A percentile compares a stretch with the other conserved stretches of the same genome.
Conservation (phyloP, 345 rosid genomes). For the Noccaea caerulescens region DNA sequence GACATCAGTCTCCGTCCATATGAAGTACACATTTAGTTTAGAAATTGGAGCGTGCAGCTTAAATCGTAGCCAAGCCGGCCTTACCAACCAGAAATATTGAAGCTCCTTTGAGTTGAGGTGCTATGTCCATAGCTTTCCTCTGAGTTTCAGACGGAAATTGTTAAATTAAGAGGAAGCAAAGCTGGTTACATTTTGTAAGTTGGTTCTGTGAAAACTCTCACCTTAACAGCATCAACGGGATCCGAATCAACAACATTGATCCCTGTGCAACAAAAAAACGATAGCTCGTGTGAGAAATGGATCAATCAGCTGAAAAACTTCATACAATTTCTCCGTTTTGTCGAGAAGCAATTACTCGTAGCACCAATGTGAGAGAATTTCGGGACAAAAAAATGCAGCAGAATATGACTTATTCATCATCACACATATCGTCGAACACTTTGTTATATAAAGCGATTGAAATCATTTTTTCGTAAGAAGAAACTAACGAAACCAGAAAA, state of each 20-base stretch:
- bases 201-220: slow-evolving; percentile 36
- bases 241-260: slow-evolving; percentile 43
- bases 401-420: background rate
- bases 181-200: background rate
- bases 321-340: background rate
- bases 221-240: slow-evolving; percentile 49
- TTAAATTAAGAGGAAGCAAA: slow-evolving; percentile 36
- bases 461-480: background rate
- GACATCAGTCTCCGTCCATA: slow-evolving; percentile 18
- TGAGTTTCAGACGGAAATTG: slow-evolving; percentile 46
- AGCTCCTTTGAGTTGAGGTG: slow-evolving; percentile 73
- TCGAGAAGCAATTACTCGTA: background rate
- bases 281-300: background rate
- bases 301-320: background rate
- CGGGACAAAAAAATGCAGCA: background rate
- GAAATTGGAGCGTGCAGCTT: background rate
- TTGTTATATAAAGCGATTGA: background rate
- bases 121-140: slow-evolving; percentile 70
- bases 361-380: background rate
- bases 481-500: background rate
- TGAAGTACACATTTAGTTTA: background rate
- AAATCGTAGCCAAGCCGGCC: slow-evolving; percentile 35
- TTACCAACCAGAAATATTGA: slow-evolving; percentile 84
- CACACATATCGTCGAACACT: slow-evolving; percentile 39
- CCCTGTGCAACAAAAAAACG: slow-evolving; percentile 18